Evolutionary conservation across 208 protist species (phyloP).

Genomic region (Trypanosoma melophagium): DNA sequence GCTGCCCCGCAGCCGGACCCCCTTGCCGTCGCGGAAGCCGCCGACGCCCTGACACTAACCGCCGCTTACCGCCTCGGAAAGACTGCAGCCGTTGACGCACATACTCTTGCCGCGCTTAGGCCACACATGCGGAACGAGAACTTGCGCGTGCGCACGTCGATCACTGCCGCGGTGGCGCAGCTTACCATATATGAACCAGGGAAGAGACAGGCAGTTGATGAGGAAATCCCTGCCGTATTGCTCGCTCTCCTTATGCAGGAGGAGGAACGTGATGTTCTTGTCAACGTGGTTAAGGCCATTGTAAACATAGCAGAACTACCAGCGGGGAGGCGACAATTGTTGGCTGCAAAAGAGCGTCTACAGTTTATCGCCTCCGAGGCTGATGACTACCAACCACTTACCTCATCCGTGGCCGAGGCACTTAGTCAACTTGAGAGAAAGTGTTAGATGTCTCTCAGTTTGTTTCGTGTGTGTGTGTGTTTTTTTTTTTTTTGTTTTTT

Average conservation of each 20-base stretch:
- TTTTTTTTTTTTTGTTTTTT: constrained; percentile 4
- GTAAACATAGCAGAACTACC: constrained; percentile 73
- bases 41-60: constrained; percentile 56
- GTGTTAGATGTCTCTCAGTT: constrained; percentile 13
- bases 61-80: constrained; percentile 57
- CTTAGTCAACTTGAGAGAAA: constrained; percentile 28
- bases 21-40: constrained; percentile 57
- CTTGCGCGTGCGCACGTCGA: constrained; percentile 62
- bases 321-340: constrained; percentile 43
- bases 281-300: constrained; percentile 60
- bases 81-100: constrained; percentile 45
- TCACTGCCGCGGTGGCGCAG: constrained; percentile 65
- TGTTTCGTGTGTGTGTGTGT: background rate
- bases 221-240: constrained; percentile 33
- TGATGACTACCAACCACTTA: constrained; percentile 34
- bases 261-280: constrained; percentile 83
- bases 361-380: constrained; percentile 20
- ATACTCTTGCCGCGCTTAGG: constrained; percentile 43
- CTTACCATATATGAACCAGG: constrained; percentile 75
- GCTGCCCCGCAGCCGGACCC: constrained; percentile 30
- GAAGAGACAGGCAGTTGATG: constrained; percentile 68
- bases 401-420: constrained; percentile 24
- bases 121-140: constrained; percentile 62
- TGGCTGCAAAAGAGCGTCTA: constrained; percentile 42
- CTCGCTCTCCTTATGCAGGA: constrained; percentile 42